Evolutionary conservation across 2,329 filamentous ascomycete genomes (phyloP).

Genomic region (Chrysoporthe deuterocubensis): DNA sequence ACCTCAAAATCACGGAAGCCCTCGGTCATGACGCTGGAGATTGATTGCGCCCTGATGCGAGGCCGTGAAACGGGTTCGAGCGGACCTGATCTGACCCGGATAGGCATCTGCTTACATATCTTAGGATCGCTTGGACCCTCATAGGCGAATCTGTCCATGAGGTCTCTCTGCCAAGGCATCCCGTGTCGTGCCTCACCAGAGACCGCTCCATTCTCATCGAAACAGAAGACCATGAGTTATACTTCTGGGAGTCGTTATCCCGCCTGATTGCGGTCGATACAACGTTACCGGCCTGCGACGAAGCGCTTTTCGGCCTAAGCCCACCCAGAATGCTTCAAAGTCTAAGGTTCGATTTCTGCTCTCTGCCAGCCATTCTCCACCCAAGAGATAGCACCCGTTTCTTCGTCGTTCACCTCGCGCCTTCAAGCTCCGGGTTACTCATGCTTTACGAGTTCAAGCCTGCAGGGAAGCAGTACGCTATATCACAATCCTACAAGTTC

Average conservation of each 20-base stretch:
- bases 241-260: conserved; percentile 12
- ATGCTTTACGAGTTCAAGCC: conserved; percentile 14
- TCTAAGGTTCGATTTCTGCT: neutral
- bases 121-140: neutral
- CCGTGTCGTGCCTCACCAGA: neutral
- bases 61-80: too few species aligned
- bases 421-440: neutral
- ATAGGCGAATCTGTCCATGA: neutral
- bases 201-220: conserved; percentile 3
- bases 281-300: neutral
- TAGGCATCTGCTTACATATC: neutral
- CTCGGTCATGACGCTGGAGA: too few species aligned
- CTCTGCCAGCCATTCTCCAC: conserved; percentile 10
- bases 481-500: neutral
- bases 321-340: neutral
- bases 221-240: neutral
- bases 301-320: neutral
- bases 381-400: neutral
- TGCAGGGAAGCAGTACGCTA: neutral
- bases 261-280: conserved; percentile 11
- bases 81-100: too few species aligned
- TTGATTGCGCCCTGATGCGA: too few species aligned
- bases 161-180: conserved; percentile 1
- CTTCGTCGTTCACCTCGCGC: conserved; percentile 3
- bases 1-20: neutral